Conservation (phyloP, 495 filamentous ascomycete genomes). For the Chaetomium cochliodes region DNA sequence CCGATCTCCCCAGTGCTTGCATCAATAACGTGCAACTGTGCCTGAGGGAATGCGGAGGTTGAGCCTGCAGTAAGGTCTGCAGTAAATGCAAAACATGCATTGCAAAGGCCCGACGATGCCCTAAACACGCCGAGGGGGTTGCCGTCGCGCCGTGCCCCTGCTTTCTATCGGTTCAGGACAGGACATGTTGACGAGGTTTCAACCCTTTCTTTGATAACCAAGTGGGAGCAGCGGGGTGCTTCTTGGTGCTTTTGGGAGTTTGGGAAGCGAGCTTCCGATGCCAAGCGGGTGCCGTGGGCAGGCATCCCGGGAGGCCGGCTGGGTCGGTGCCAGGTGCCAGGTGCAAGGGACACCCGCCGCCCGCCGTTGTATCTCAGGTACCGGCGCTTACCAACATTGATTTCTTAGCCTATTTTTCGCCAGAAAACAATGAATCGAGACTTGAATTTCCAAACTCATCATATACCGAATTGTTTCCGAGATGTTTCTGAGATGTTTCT, state of each 20-base stretch:
- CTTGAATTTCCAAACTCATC: background rate
- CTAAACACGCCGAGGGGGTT: background rate
- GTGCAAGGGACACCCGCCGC: background rate
- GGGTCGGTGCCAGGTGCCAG: conserved; percentile 6
- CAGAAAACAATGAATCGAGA: background rate
- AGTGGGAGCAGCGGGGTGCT: conserved; percentile 18
- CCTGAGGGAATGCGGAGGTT: background rate
- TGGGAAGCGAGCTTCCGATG: conserved; percentile 14
- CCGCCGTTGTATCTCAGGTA: background rate
- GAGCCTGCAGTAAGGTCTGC: background rate
- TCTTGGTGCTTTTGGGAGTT: conserved; percentile 15
- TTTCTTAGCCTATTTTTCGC: background rate
- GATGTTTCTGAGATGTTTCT: too few species aligned
- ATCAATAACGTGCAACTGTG: conserved; percentile 5
- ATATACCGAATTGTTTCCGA: background rate
- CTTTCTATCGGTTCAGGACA: background rate
- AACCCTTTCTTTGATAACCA: background rate
- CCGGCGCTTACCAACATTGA: conserved; percentile 1
- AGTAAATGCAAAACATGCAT: conserved; percentile 16
- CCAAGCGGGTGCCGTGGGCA: conserved; percentile 15
- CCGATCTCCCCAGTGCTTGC: conserved; percentile 4
- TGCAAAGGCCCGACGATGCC: background rate
- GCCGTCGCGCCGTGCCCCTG: background rate
- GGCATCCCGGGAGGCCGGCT: conserved; percentile 10
- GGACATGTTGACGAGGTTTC: background rate